Percentiles rank a stretch among this genome's conserved stretches.
These are phyloP conservation scores for Phialophora expanda DNA, from an alignment of 2,329 filamentous ascomycete species.

Conservation along the genomic window DNA sequence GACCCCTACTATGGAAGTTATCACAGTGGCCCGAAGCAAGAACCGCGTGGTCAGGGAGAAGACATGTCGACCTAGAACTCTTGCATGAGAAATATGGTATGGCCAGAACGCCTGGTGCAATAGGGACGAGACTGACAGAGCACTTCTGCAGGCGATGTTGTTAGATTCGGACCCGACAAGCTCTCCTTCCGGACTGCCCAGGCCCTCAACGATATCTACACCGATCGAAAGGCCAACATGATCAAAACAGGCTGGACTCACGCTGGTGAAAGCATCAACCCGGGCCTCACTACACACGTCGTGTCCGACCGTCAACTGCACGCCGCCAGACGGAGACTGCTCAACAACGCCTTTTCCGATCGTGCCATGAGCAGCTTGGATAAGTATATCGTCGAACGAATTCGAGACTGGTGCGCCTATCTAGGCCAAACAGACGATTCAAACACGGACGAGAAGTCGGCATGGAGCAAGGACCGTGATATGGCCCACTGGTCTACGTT, in stretches of 20 bases:
- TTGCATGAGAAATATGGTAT: slow-evolving; percentile 45
- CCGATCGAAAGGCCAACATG: slow-evolving; percentile 51
- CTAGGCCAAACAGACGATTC: slow-evolving; percentile 27
- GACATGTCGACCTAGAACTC: slow-evolving; percentile 41
- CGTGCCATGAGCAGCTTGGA: slow-evolving; percentile 51
- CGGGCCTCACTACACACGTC: slow-evolving; percentile 48
- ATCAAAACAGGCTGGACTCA: slow-evolving; percentile 58
- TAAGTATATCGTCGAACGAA: slow-evolving; percentile 51
- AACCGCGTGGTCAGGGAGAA: slow-evolving; percentile 40
- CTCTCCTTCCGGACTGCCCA: slow-evolving; percentile 38
- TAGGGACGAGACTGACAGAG: not conserved
- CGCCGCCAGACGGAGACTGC: slow-evolving; percentile 41
- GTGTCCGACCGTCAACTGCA: slow-evolving; percentile 30
- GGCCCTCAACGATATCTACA: slow-evolving; percentile 56
- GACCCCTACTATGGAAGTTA: slow-evolving; percentile 66
- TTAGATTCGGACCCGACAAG: slow-evolving; percentile 41
- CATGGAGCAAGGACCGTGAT: slow-evolving; percentile 51
- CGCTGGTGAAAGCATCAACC: slow-evolving; percentile 50
- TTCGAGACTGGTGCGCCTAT: slow-evolving; percentile 48
- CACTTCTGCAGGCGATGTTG: slow-evolving; percentile 36
- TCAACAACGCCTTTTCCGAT: slow-evolving; percentile 47
- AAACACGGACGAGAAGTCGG: slow-evolving; percentile 7
- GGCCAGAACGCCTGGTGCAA: not conserved
- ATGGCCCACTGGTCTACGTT: slow-evolving; percentile 54
- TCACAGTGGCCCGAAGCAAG: slow-evolving; percentile 46